Base-by-base conservation (phyloP, 176 grass and related monocot genomes). In the Zea luxurians region DNA sequence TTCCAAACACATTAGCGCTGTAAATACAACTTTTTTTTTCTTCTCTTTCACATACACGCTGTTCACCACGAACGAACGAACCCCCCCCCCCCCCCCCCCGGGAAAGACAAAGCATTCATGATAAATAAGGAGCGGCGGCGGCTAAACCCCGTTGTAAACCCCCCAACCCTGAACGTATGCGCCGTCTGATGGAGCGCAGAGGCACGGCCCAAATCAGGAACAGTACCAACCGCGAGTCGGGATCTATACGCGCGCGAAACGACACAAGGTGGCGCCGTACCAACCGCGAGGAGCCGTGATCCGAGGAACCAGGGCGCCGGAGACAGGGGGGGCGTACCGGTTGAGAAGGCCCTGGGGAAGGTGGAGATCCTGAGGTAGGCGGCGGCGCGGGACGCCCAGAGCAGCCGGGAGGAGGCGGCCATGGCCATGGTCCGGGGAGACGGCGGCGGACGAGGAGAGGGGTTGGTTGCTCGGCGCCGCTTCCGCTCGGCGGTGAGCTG, bases 341-440 rank as follows among this genome's bases (percentile, higher is more conserved):
- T 93, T 66, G 96, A 90, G 86, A 99, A 99, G 44, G 82, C 86
- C 75, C 96, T 90, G 17, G 86, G 80, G 75, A 96, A 89, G 78
- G 80, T 77, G 68, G 92, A 99, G 86, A 99, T 95, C 86, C 86
- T 86, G 53, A 99, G 90, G 86, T 91, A 99, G 37, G 92, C 86
- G 59, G 96, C 92, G 64, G 90, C 88, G 54, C 88, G 83, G 77
- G 96, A 99, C n/a, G 96, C 38, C 96, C 92, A 99, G 18, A 99
- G 40, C 78, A 90, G n/a, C 63, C 88, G 85, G 64, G 86, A 90
- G 42, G 93, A 4, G 58, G 86, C 71, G 68, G 80, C 83, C 82
- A 93, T 88, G 66, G 77, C 58, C 66, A 84, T 76, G 76, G 76
- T 80, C 71, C 0, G 37, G 13, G 8, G 43, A 15, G 20, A 34